phyloP scores from a whole-genome alignment of 106 monocot genomes.

The Triglochin maritima region DNA sequence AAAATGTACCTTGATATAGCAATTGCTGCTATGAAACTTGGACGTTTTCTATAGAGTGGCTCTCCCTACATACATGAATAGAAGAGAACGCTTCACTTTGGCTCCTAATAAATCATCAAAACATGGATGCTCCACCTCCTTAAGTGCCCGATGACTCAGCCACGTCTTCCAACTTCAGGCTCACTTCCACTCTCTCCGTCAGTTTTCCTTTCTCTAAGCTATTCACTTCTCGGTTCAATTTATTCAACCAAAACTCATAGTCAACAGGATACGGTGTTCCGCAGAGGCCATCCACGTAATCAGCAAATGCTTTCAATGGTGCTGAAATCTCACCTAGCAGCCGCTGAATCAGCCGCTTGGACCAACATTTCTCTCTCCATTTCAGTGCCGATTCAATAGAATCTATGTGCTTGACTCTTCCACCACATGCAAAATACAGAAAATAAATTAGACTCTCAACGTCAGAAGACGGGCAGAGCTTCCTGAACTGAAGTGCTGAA shows the following conservation, averaged over 20 bases:
- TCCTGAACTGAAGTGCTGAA: slow-evolving; percentile 16
- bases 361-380: slow-evolving; percentile 25
- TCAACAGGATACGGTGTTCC: slow-evolving; percentile 26
- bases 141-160: slow-evolving; percentile 16
- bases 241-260: slow-evolving; percentile 29
- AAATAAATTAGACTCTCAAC: slow-evolving; percentile 19
- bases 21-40: neutral
- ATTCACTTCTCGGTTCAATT: slow-evolving; percentile 11
- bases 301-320: slow-evolving; percentile 26
- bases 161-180: slow-evolving; percentile 13
- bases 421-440: slow-evolving; percentile 14
- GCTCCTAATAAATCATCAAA: neutral
- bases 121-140: neutral
- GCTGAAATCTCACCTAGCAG: slow-evolving; percentile 21
- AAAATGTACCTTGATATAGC: too few species aligned
- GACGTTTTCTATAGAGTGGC: neutral
- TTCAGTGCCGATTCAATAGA: slow-evolving; percentile 17
- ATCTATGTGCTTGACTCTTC: slow-evolving; percentile 6
- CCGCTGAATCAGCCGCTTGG: slow-evolving; percentile 17
- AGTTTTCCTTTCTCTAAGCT: slow-evolving; percentile 9
- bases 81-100: too few species aligned
- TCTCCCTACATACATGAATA: neutral
- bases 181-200: slow-evolving; percentile 10
- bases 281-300: slow-evolving; percentile 25
- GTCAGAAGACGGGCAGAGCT: slow-evolving; percentile 17